Conservation (phyloP, 768 basidiomycete species). For the Crucibulum laeve region DNA sequence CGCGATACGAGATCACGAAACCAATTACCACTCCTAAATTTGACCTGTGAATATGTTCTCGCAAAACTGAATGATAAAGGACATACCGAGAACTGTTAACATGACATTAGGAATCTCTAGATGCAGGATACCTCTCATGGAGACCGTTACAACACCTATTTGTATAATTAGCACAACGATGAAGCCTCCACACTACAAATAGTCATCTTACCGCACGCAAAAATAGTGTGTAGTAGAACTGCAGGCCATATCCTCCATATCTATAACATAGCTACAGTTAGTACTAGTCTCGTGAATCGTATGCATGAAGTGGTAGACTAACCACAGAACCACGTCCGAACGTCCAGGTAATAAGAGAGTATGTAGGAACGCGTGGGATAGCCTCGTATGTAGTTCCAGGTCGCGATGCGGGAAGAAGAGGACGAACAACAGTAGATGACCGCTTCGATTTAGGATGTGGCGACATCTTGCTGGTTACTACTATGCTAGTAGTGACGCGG, state of each 20-base stretch:
- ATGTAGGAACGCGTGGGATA: conserved; percentile 15
- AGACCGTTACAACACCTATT: conserved; percentile 39
- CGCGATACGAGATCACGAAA: conserved; percentile 66
- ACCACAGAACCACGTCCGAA: conserved; percentile 29
- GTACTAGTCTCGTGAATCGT: background rate
- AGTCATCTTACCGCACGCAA: conserved; percentile 39
- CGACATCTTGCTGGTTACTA: too few relatives aligned
- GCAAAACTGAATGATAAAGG: background rate
- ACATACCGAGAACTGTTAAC: conserved; percentile 55
- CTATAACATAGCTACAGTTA: conserved; percentile 14
- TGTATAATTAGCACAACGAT: background rate
- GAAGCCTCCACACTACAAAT: background rate
- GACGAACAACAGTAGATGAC: conserved; percentile 14
- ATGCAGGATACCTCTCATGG: conserved; percentile 31
- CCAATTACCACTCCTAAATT: conserved; percentile 47
- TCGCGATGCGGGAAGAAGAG: conserved; percentile 22
- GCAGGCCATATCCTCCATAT: conserved; percentile 69
- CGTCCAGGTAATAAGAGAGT: conserved; percentile 26
- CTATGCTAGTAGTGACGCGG: too few relatives aligned
- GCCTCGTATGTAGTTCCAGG: conserved; percentile 12
- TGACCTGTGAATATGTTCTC: background rate
- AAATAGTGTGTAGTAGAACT: conserved; percentile 54
- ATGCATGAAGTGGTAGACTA: background rate
- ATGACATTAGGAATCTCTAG: conserved; percentile 51
- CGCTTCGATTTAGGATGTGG: too few relatives aligned